Evolutionary conservation across 495 filamentous ascomycete species (phyloP).

Genomic region (Neurospora tetraspora): DNA sequence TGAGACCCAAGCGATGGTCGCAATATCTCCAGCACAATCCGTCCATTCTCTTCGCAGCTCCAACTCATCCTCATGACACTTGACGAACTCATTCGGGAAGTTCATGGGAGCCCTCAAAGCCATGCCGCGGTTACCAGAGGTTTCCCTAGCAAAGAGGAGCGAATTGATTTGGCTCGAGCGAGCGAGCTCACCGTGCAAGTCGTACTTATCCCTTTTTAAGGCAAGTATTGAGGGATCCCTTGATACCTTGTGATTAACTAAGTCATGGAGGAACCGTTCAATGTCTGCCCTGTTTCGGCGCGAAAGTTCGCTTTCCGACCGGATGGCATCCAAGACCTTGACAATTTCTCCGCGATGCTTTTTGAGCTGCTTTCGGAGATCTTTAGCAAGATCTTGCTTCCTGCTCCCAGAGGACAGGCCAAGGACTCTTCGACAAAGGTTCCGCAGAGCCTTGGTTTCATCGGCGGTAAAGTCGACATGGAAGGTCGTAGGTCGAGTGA

Average conservation of each 20-base stretch:
- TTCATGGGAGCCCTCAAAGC: constrained; percentile 21
- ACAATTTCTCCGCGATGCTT: neutral
- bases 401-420: neutral
- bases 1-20: constrained; percentile 45
- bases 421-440: neutral
- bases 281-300: constrained; percentile 18
- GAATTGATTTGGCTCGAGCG: constrained; percentile 20
- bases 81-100: constrained; percentile 30
- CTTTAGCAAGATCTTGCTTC: constrained; percentile 8
- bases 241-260: constrained; percentile 9
- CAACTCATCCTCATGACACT: constrained; percentile 34
- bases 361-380: constrained; percentile 13
- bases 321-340: neutral
- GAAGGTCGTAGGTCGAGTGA: constrained; percentile 2
- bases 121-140: constrained; percentile 23
- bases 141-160: constrained; percentile 31
- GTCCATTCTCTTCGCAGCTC: constrained; percentile 38
- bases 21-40: constrained; percentile 50
- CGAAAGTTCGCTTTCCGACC: constrained; percentile 1
- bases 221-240: constrained; percentile 12
- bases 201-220: constrained; percentile 17
- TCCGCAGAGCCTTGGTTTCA: constrained; percentile 34
- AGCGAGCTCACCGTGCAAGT: constrained; percentile 13
- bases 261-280: constrained; percentile 24
- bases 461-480: constrained; percentile 40